A percentile compares a stretch with the other conserved stretches of the same genome.
Evolutionary conservation across 371 early-diverging fungal species (phyloP).

Genomic region (Mucor piriformis): DNA sequence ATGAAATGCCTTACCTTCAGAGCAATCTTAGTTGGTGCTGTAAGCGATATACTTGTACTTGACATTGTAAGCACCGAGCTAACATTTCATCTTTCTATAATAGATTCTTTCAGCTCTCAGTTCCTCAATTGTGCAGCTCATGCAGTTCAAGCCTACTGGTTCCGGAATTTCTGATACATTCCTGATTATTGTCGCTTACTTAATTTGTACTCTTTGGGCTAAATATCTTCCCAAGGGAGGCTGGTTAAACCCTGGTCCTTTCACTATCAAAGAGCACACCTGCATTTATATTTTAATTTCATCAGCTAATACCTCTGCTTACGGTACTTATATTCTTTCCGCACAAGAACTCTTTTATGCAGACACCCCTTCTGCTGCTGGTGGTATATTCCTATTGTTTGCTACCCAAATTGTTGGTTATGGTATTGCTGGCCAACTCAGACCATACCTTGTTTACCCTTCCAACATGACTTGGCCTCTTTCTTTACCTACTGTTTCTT

Average conservation of each 20-base stretch:
- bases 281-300: slow-evolving; percentile 47
- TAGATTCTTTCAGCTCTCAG: slow-evolving; percentile 42
- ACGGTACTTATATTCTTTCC: slow-evolving; percentile 56
- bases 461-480: slow-evolving; percentile 89
- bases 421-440: slow-evolving; percentile 82
- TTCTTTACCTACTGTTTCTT: slow-evolving; percentile 71
- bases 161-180: slow-evolving; percentile 45
- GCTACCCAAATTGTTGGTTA: slow-evolving; percentile 81
- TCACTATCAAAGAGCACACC: slow-evolving; percentile 48
- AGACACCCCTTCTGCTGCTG: slow-evolving; percentile 43
- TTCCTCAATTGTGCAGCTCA: slow-evolving; percentile 45
- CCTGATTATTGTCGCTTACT: slow-evolving; percentile 49
- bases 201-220: slow-evolving; percentile 39
- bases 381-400: slow-evolving; percentile 54
- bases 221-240: slow-evolving; percentile 29
- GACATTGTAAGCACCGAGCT: slow-evolving; percentile 34
- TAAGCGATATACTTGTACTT: too few species aligned
- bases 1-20: slow-evolving; percentile 30
- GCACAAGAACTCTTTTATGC: slow-evolving; percentile 59
- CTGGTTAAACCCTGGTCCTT: slow-evolving; percentile 51
- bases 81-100: too few species aligned
- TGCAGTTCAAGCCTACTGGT: slow-evolving; percentile 48
- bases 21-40: slow-evolving; percentile 28
- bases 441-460: slow-evolving; percentile 81
- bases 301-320: slow-evolving; percentile 42